Evolutionary conservation across 805 yeast genomes (phyloP).

Genomic region (Ogataea wickerhamii): DNA sequence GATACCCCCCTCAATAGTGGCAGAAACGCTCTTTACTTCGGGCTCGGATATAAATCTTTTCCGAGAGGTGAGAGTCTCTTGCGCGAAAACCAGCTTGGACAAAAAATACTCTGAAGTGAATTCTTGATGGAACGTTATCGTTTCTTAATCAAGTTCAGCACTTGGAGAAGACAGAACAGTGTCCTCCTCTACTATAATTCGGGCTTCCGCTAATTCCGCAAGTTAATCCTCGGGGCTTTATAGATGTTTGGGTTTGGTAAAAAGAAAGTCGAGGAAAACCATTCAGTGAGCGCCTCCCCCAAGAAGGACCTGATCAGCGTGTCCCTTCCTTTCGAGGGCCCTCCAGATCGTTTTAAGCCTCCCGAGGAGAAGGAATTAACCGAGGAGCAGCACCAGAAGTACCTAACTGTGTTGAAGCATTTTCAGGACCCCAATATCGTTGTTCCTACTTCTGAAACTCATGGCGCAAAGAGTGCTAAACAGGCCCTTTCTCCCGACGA

Average conservation of each 20-base stretch:
- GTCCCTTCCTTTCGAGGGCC: slow-evolving; percentile 50
- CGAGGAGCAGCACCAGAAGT: slow-evolving; percentile 55
- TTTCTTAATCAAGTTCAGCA: too few relatives aligned
- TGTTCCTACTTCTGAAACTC: slow-evolving; percentile 49
- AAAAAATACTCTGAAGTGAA: too few relatives aligned
- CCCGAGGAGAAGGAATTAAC: slow-evolving; percentile 47
- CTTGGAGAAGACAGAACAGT: too few relatives aligned
- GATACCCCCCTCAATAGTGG: too few relatives aligned
- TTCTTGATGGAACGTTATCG: too few relatives aligned
- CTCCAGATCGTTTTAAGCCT: slow-evolving; percentile 50
- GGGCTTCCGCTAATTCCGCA: too few relatives aligned
- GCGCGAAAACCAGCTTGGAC: too few relatives aligned
- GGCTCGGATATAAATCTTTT: too few relatives aligned
- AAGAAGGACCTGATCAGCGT: slow-evolving; percentile 22
- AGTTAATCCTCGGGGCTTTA: too few relatives aligned
- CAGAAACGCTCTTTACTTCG: too few relatives aligned
- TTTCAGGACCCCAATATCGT: slow-evolving; percentile 51
- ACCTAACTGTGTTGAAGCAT: slow-evolving; percentile 56
- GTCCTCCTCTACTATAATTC: too few relatives aligned
- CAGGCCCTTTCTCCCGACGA: slow-evolving; percentile 48
- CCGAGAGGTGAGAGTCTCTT: too few relatives aligned
- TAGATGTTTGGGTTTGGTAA: slow-evolving; percentile 28
- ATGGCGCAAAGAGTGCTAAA: slow-evolving; percentile 29
- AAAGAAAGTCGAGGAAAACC: slow-evolving; percentile 19
- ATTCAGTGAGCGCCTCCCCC: neutral